Base-by-base conservation (phyloP, 805 yeast species). In the Yarrowia sp. region DNA sequence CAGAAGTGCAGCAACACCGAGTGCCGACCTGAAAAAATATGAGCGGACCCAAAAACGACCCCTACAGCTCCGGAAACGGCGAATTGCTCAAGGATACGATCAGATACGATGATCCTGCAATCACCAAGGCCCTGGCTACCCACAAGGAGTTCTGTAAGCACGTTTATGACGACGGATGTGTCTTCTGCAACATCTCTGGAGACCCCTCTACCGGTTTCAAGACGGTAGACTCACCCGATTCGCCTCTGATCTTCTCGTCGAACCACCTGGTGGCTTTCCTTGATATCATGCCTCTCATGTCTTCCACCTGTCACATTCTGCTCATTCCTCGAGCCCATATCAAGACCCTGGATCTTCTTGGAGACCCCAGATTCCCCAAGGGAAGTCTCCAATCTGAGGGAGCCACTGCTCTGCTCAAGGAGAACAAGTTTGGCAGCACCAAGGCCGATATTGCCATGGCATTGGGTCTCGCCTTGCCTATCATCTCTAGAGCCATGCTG, bases 211-310 rank as follows among this genome's bases (percentile, higher is more conserved):
- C 72, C 2, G 72, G 71, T 2, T 43, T 40, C 43, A 55, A 59
- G 35, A 65, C 68, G 9, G 56, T 71, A 5, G 71, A 67, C 69
- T 63, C 69, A n/a, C 74, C 58, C 70, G 56, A 63, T 12, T 63
- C 67, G n/a, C 67, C 70, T 16, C 74, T 77, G 4, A 55, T 77
- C n/a, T 71, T 72, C 26, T 73, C 77, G 5, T 74, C 74, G 9
- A 76, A 75, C 12, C 67, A 72, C n/a, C 75, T 76, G 8, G 64
- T 79, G 16, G 81, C 77, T 14, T 74, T 79, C 58, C 69, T 79
- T 38, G 81, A 79, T 68, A 75, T 78, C 56, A 79, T 77, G 72
- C 82, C 81, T 4, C 73, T 79, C 61, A 77, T 79, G 45, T 69
- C 78, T 2, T 72, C 80, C 5, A 68, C 68, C 16, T 79, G 77